Conservation (phyloP, 1,284 basidiomycete species). For the Trichosporon faecale region DNA sequence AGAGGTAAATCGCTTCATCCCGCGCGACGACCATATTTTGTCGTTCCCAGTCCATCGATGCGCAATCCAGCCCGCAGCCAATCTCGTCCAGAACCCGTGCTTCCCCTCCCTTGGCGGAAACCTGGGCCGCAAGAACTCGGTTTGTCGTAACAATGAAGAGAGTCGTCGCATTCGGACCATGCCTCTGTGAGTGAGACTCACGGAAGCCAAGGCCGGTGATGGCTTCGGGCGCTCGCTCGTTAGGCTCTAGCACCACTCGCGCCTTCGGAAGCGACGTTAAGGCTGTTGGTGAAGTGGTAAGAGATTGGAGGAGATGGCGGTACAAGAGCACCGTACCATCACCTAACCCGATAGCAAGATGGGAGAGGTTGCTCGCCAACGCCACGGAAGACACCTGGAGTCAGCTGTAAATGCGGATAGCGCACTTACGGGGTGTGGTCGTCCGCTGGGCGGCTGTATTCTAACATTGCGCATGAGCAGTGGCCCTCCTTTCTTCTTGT, state of each 20-base stretch:
- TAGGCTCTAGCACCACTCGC: constrained; percentile 68
- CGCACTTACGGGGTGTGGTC: constrained; percentile 71
- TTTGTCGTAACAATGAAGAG: constrained; percentile 87
- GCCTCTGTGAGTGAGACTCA: constrained; percentile 46
- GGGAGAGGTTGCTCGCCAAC: constrained; percentile 72
- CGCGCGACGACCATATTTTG: constrained; percentile 78
- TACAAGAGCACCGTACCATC: constrained; percentile 93
- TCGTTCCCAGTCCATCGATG: constrained; percentile 68
- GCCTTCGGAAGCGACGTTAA: constrained; percentile 74
- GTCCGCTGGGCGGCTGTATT: constrained; percentile 65
- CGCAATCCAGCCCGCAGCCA: constrained; percentile 79
- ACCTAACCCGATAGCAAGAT: constrained; percentile 84
- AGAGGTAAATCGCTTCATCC: constrained; percentile 88
- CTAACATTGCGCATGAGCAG: constrained; percentile 71
- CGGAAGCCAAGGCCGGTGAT: constrained; percentile 88
- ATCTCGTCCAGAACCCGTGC: constrained; percentile 73
- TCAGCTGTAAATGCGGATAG: background rate
- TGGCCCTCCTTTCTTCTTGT: constrained; percentile 66
- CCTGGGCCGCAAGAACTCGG: constrained; percentile 63
- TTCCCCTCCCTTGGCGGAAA: constrained; percentile 71
- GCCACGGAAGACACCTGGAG: constrained; percentile 74
- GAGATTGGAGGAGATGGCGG: constrained; percentile 82
- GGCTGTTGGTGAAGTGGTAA: constrained; percentile 59
- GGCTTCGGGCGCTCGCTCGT: constrained; percentile 64
- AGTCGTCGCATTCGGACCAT: constrained; percentile 49